Conservation (phyloP, 305 asterid species). For the Solanum hybrid region DNA sequence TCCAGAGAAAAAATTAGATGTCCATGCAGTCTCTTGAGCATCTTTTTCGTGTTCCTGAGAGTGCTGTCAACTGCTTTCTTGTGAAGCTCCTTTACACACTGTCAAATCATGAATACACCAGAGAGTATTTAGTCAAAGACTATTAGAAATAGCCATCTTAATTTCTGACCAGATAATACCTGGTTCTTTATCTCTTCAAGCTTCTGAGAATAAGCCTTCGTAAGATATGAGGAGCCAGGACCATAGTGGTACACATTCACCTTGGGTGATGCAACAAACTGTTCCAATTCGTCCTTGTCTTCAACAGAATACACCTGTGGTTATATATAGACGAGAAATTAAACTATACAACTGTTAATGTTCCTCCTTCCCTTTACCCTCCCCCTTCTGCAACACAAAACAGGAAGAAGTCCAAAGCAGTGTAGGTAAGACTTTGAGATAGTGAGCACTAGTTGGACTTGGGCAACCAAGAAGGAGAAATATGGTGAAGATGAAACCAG, state of each 20-base stretch:
- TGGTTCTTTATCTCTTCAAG: conserved; percentile 72
- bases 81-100: conserved; percentile 49
- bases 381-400: not conserved
- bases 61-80: conserved; percentile 32
- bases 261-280: conserved; percentile 65
- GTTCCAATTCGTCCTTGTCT: conserved; percentile 60
- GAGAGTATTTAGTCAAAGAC: conserved; percentile 7
- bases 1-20: conserved; percentile 67
- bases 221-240: conserved; percentile 32
- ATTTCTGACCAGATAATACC: conserved; percentile 37
- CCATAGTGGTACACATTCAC: conserved; percentile 54
- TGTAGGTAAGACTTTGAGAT: not conserved
- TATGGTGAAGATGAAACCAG: not conserved
- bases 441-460: not conserved
- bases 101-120: conserved; percentile 23
- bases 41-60: conserved; percentile 46
- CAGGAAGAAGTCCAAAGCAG: not conserved
- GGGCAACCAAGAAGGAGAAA: not conserved
- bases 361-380: not conserved
- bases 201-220: conserved; percentile 25
- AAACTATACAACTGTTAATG: conserved; percentile 5
- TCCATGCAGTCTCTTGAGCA: conserved; percentile 57
- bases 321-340: conserved; percentile 3
- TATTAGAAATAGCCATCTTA: conserved; percentile 11
- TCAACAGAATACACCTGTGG: conserved; percentile 78